These are phyloP conservation scores for Wallacemonas sp. DNA, from an alignment of 208 protist species.

Conservation along the genomic window DNA sequence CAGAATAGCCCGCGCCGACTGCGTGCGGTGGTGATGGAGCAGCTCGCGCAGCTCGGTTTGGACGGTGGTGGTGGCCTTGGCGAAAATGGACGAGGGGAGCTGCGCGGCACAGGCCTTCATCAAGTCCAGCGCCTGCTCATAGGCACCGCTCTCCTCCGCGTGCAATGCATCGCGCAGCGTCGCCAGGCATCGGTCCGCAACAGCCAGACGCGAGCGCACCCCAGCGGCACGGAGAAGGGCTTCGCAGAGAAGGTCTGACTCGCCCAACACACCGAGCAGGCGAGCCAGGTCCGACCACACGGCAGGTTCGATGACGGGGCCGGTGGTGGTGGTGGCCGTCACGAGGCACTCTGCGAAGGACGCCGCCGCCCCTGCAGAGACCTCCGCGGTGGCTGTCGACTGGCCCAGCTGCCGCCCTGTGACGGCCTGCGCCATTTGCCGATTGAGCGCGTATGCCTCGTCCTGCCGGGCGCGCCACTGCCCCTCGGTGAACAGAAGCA, in stretches of 20 bases:
- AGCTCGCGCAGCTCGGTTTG: not conserved
- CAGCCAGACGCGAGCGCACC: not conserved
- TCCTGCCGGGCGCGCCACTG: not conserved
- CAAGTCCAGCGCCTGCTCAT: conserved; percentile 2
- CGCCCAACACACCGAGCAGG: not conserved
- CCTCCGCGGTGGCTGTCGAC: not conserved
- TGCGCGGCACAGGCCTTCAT: not conserved
- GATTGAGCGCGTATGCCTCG: not conserved
- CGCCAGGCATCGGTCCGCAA: not conserved
- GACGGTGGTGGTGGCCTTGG: no score
- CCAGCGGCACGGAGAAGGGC: not conserved
- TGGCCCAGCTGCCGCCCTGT: not conserved
- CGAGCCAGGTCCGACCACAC: not conserved
- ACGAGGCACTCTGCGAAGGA: not conserved
- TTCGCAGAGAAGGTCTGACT: not conserved
- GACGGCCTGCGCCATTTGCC: not conserved
- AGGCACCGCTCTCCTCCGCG: not conserved
- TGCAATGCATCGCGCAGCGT: not conserved
- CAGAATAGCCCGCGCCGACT: conserved; percentile 3
- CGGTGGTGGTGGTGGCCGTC: no score
- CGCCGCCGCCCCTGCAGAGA: not conserved
- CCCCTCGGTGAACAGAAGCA: not conserved
- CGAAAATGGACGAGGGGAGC: not conserved
- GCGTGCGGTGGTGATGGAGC: not conserved
- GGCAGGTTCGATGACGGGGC: not conserved